A percentile compares a stretch with the other conserved stretches of the same genome.
Evolutionary conservation across 176 grass and related monocot species (phyloP).

Genomic region (Carex scoparia): DNA sequence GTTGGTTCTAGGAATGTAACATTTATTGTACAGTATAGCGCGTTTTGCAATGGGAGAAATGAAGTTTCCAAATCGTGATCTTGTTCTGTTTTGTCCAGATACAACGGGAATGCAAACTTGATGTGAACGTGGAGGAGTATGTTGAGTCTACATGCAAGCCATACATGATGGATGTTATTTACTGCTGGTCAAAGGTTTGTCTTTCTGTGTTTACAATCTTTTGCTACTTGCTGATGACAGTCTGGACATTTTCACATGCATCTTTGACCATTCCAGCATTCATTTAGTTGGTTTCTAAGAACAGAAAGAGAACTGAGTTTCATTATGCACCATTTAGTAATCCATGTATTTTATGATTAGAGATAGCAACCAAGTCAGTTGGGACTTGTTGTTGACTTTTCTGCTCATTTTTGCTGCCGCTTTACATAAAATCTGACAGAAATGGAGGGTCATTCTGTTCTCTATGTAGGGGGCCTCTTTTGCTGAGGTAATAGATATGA

Average conservation of each 20-base stretch:
- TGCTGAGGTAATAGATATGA: slow-evolving; percentile 95
- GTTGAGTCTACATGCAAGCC: slow-evolving; percentile 82
- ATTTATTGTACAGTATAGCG: neutral
- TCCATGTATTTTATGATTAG: neutral
- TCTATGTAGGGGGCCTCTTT: slow-evolving; percentile 68
- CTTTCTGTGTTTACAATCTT: neutral
- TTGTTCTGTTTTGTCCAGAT: slow-evolving; percentile 48
- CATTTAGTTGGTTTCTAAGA: slow-evolving; percentile 9
- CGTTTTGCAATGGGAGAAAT: neutral
- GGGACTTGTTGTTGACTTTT: neutral
- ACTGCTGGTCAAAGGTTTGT: slow-evolving; percentile 97
- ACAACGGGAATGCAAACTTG: slow-evolving; percentile 97
- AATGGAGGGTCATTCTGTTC: neutral
- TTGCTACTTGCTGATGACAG: neutral
- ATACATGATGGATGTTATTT: slow-evolving; percentile 94
- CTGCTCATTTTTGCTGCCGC: neutral
- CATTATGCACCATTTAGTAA: neutral
- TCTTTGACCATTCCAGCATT: neutral
- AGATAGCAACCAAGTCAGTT: neutral
- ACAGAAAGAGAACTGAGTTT: neutral
- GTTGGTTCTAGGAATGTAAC: slow-evolving; percentile 15
- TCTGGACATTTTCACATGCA: neutral
- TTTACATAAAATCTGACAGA: neutral
- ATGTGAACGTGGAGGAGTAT: slow-evolving; percentile 92
- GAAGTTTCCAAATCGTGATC: slow-evolving; percentile 19